Evolutionary conservation across 441 rosid species (phyloP).

Genomic region (Arabidopsis lyrata): DNA sequence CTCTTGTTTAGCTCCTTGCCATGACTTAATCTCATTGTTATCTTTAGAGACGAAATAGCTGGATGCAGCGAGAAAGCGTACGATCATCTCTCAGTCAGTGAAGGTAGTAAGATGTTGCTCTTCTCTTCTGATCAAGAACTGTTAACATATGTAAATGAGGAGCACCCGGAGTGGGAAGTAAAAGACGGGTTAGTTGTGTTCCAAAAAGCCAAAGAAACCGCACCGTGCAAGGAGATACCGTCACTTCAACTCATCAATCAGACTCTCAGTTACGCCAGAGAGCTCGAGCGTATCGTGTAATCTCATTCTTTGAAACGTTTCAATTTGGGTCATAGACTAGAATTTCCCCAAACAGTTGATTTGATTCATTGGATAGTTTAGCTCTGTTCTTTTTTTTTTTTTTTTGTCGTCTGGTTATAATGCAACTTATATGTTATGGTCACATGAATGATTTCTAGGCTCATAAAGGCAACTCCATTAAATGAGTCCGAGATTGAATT

Average conservation of each 20-base stretch:
- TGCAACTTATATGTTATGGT: conserved; percentile 3
- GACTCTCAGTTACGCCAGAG: conserved; percentile 87
- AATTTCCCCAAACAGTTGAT: neutral
- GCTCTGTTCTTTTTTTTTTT: neutral
- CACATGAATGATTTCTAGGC: conserved; percentile 20
- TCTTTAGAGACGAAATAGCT: conserved; percentile 85
- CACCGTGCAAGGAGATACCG: conserved; percentile 87
- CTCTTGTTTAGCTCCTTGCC: conserved; percentile 7
- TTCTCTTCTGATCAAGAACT: conserved; percentile 76
- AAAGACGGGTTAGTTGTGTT: conserved; percentile 71
- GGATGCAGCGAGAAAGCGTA: conserved; percentile 99
- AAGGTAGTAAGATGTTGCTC: conserved; percentile 78
- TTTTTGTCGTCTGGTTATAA: conserved; percentile 19
- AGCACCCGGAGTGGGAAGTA: conserved; percentile 84
- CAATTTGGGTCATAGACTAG: conserved; percentile 18
- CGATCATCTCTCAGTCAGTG: conserved; percentile 67
- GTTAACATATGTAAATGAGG: conserved; percentile 73
- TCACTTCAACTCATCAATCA: conserved; percentile 92
- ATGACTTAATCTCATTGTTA: neutral
- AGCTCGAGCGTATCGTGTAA: conserved; percentile 89
- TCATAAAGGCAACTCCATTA: conserved; percentile 9
- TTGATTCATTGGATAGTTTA: neutral
- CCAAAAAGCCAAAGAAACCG: conserved; percentile 84
- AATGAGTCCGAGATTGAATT: conserved; percentile 36
- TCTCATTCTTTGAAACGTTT: neutral